Conservation (phyloP, 2,329 filamentous ascomycete species). For the Calonectria honghensis region DNA sequence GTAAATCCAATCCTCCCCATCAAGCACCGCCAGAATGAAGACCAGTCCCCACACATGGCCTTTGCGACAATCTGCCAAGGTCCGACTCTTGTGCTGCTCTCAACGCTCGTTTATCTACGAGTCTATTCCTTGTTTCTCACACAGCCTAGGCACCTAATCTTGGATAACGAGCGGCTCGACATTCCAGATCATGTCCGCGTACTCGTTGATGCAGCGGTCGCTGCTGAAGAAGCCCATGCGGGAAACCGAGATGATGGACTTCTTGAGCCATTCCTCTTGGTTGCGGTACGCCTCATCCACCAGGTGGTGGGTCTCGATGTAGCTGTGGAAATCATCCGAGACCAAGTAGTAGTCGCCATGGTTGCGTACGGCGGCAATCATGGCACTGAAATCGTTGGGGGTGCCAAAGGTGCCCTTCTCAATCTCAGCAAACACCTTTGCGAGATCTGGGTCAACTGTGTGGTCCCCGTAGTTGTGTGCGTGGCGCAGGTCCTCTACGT, state of each 20-base stretch:
- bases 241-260: conserved; percentile 90
- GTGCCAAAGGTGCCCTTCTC: conserved; percentile 88
- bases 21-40: not conserved
- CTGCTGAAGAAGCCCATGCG: conserved; percentile 99
- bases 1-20: conserved; percentile 18
- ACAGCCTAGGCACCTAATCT: conserved; percentile 51
- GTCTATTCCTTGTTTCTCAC: conserved; percentile 43
- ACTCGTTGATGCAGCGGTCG: conserved; percentile 97
- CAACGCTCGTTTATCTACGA: conserved; percentile 30
- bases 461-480: conserved; percentile 89
- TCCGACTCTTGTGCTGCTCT: conserved; percentile 33
- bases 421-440: conserved; percentile 89
- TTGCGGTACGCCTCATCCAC: conserved; percentile 95
- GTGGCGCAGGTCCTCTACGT: conserved; percentile 97
- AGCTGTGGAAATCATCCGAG: conserved; percentile 97
- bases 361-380: conserved; percentile 89
- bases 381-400: conserved; percentile 83
- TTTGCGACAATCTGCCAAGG: conserved; percentile 43
- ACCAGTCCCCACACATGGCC: not conserved
- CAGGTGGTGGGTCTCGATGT: conserved; percentile 91
- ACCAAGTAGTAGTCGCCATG: conserved; percentile 99
- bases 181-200: conserved; percentile 98
- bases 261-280: conserved; percentile 93
- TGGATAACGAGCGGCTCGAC: conserved; percentile 83
- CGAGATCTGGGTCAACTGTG: conserved; percentile 83